These are phyloP conservation scores for Thymus mandschuricus DNA, from an alignment of 257 asterid genomes.

Conservation along the genomic window DNA sequence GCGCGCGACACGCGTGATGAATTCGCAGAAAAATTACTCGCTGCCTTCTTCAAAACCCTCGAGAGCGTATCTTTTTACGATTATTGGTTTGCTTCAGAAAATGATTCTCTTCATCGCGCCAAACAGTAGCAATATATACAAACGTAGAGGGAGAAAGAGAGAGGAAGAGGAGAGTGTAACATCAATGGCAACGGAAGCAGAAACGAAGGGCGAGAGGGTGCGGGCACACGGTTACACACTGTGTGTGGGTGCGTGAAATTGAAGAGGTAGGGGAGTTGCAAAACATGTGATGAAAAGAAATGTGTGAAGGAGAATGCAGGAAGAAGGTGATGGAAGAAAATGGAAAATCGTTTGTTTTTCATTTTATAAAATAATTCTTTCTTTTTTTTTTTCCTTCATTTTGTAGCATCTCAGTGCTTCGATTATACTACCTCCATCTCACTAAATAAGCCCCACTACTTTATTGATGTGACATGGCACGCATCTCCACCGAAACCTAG, in stretches of 20 bases:
- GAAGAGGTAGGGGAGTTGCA: background rate
- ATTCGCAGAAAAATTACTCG: background rate
- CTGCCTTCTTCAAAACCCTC: background rate
- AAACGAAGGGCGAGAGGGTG: constrained; percentile 29
- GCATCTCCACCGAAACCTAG: no score
- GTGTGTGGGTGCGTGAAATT: constrained; percentile 23
- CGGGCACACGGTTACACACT: constrained; percentile 30
- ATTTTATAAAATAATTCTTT: background rate
- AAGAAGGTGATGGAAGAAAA: constrained; percentile 1
- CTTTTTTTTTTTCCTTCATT: background rate
- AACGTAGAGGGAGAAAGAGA: background rate
- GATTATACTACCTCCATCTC: no score
- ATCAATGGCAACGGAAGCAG: constrained; percentile 21
- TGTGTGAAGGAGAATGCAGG: constrained; percentile 41
- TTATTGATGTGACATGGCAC: no score
- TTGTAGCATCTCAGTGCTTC: no score
- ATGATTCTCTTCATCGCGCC: background rate
- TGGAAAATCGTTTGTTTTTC: background rate
- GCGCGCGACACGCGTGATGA: background rate
- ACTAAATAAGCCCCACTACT: no score
- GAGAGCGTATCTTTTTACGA: background rate
- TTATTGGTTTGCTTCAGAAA: constrained; percentile 17
- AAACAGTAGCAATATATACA: constrained; percentile 21
- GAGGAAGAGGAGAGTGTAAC: background rate
- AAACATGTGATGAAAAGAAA: constrained; percentile 13